phyloP scores from a whole-genome alignment of 2,329 filamentous ascomycete genomes.

The Microsporum audouinii region DNA sequence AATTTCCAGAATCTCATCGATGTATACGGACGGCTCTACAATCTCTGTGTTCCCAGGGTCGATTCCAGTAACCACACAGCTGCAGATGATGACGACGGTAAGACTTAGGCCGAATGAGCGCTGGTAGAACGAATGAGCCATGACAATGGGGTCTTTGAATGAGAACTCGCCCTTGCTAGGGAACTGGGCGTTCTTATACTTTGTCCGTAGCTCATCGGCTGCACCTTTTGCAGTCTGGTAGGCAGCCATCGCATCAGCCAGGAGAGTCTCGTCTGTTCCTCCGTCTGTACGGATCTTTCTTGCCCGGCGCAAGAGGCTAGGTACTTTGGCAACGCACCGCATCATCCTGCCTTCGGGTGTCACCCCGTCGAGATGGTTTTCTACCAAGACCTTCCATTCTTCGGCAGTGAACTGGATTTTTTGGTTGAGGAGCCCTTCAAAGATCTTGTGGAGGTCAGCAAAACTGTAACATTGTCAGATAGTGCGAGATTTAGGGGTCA shows the following conservation, averaged over 20 bases:
- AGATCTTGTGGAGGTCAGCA: conserved; percentile 18
- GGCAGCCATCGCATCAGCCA: conserved; percentile 17
- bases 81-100: conserved; percentile 23
- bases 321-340: conserved; percentile 21
- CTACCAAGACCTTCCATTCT: conserved; percentile 28
- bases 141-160: background rate
- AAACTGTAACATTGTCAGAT: background rate
- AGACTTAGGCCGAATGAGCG: conserved; percentile 26
- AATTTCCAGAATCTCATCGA: conserved; percentile 21
- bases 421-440: conserved; percentile 27
- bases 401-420: conserved; percentile 22
- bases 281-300: conserved; percentile 10
- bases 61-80: conserved; percentile 24
- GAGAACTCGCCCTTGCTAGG: background rate
- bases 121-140: conserved; percentile 22
- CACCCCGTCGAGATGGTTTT: conserved; percentile 20
- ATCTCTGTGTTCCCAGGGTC: conserved; percentile 16
- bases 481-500: background rate
- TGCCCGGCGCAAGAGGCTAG: conserved; percentile 22
- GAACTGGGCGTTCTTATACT: background rate
- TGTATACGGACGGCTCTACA: conserved; percentile 17
- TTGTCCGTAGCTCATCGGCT: conserved; percentile 13
- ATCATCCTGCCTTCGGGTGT: conserved; percentile 25
- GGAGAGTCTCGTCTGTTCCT: conserved; percentile 9
- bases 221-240: conserved; percentile 19